A percentile compares a stretch with the other conserved stretches of the same genome.
Evolutionary conservation across 164 flowering plant genomes (phyloP).

Genomic region (Magnolia kwangsiensis): DNA sequence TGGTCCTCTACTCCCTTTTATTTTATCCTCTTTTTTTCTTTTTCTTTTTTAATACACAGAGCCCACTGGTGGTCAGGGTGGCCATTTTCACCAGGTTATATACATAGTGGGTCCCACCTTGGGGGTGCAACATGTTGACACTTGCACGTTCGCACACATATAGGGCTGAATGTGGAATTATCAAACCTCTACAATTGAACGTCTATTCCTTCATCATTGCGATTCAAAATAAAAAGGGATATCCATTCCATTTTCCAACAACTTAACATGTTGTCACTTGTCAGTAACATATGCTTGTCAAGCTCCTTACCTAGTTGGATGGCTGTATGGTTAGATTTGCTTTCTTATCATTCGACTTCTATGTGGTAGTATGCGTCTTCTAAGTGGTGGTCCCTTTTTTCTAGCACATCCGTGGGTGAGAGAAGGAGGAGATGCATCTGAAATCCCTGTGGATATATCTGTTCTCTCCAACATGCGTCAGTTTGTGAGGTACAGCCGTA

Average conservation of each 20-base stretch:
- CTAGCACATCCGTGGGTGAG: slow-evolving; percentile 98
- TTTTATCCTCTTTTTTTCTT: too few relatives aligned
- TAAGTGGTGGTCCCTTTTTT: slow-evolving; percentile 11
- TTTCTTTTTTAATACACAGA: too few relatives aligned
- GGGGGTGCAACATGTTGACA: too few relatives aligned
- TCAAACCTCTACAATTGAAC: background rate
- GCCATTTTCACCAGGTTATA: too few relatives aligned
- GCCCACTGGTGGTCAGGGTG: too few relatives aligned
- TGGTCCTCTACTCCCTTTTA: too few relatives aligned
- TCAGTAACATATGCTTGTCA: background rate
- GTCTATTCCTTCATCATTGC: background rate
- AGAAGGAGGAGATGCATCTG: slow-evolving; percentile 97
- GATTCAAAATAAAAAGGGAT: too few relatives aligned
- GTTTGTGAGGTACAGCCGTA: slow-evolving; percentile 88
- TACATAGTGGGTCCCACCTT: too few relatives aligned
- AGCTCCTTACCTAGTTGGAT: background rate
- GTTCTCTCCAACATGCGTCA: slow-evolving; percentile 87
- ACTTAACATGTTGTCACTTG: background rate
- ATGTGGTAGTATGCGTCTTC: background rate
- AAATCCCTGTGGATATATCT: slow-evolving; percentile 93
- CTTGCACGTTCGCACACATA: background rate
- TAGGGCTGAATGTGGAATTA: background rate
- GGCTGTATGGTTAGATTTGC: background rate
- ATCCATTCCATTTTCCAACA: background rate
- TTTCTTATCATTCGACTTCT: slow-evolving; percentile 4